Base-by-base conservation (phyloP, 805 yeast species). In the Grigorovia humatica region DNA sequence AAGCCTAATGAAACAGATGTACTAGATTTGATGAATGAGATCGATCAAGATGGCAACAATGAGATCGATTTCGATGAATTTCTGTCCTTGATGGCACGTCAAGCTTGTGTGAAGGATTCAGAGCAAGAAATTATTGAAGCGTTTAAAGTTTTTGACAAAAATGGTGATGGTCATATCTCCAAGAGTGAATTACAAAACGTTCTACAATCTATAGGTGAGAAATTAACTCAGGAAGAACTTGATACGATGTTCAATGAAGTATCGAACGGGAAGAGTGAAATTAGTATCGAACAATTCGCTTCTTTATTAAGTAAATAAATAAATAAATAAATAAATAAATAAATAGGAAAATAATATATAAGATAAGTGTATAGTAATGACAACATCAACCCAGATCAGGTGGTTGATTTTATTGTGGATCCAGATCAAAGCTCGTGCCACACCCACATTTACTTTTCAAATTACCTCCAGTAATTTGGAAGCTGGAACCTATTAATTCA, bases 71-170 rank as follows among this genome's bases (percentile, higher is more conserved):
- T 85, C 68, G 77, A 86, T 46, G 93, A 85, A 70, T 85, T 85
- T 64, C 74, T 85, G 60, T 85, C 91, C 30, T 78, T 85, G 78
- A 85, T 85, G 93, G 85, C 87, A 38, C 79, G 91, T 64, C 95
- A 93, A 67, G 82, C 90, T 80, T 89, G 87, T 73, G 95, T 90
- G 62, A 88, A 91, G 55, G 99, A 93, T 69, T 83, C 93, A 35
- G 97, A 91, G 70, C 97, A 95, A 60, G 99, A 93, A 71, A 82
- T 91, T 57, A 80, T 91, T 56, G 99, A 93, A 73, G 98, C 99
- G 7, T 91, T 91, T 78, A 91, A 89, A 74, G 99, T 93, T 45
- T 91, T 91, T 67, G 99, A 91, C 74, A 79, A 83, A 67, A 86
- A 91, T 70, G 96, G 96, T 51, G 96, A 93, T 69, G 99, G 99